Conservation (phyloP, 495 filamentous ascomycete genomes). For the Staphylotrichum longicolle region DNA sequence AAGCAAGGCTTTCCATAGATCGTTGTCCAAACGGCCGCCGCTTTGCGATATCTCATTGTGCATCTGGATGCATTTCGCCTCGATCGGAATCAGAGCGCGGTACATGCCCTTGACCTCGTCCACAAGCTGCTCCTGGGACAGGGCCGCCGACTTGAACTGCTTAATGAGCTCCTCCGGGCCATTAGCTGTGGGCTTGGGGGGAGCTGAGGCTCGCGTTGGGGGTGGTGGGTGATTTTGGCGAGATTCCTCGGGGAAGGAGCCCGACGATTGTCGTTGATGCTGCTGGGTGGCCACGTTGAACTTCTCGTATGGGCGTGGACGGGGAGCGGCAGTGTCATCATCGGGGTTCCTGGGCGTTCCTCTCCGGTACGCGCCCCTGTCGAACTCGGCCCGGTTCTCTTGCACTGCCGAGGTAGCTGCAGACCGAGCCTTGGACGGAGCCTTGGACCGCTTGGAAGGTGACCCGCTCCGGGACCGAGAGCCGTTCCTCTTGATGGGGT, state of each 20-base stretch:
- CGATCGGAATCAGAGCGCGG: conserved; percentile 71
- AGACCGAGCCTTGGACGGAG: background rate
- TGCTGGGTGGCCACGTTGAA: conserved; percentile 29
- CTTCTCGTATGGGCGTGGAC: conserved; percentile 25
- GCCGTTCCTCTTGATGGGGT: no score
- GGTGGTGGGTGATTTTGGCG: conserved; percentile 13
- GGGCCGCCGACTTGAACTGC: conserved; percentile 64
- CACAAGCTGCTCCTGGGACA: conserved; percentile 70
- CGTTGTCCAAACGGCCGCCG: conserved; percentile 49
- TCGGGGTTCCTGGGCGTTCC: conserved; percentile 41
- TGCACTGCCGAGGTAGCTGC: conserved; percentile 18
- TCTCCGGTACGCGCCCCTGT: conserved; percentile 30
- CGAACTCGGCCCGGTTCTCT: conserved; percentile 31
- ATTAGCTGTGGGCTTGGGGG: conserved; percentile 13
- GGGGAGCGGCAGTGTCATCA: conserved; percentile 25
- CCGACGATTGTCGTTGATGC: conserved; percentile 18
- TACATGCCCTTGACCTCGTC: conserved; percentile 74
- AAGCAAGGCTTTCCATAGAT: conserved; percentile 72
- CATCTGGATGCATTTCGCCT: conserved; percentile 73
- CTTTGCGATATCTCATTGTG: conserved; percentile 54
- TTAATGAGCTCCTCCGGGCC: conserved; percentile 35
- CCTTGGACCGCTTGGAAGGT: conserved; percentile 10
- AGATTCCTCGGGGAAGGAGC: conserved; percentile 13
- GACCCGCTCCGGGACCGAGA: no score
- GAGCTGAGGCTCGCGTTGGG: background rate